Evolutionary conservation across 345 rosid genomes (phyloP).

Genomic region (Heritiera fomes): DNA sequence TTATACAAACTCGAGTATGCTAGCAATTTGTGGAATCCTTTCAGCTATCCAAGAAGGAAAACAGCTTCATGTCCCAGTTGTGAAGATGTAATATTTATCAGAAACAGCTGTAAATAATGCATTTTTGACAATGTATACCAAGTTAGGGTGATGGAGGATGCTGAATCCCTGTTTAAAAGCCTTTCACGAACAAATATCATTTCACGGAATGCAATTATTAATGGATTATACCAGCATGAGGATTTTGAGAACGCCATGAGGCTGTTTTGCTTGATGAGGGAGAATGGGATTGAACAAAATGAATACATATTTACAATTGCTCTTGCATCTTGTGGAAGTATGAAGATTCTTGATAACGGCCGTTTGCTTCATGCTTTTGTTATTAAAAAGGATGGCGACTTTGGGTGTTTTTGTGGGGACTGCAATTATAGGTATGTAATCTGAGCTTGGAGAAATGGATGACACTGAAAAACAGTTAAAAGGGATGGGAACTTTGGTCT

Average conservation of each 20-base stretch:
- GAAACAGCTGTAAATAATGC: constrained; percentile 29
- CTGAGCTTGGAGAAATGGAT: too few relatives aligned
- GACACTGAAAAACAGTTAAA: constrained; percentile 1
- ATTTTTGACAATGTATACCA: constrained; percentile 31
- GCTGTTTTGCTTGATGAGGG: constrained; percentile 26
- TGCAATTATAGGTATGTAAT: neutral
- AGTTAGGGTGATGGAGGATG: constrained; percentile 29
- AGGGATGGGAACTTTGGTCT: constrained; percentile 21
- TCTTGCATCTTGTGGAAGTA: constrained; percentile 28
- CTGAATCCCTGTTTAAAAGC: constrained; percentile 25
- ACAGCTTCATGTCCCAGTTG: constrained; percentile 29
- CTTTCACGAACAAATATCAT: constrained; percentile 24
- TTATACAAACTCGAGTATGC: constrained; percentile 17
- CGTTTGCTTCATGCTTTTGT: constrained; percentile 27
- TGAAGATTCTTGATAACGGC: constrained; percentile 18
- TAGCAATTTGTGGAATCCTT: constrained; percentile 23
- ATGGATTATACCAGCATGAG: constrained; percentile 26
- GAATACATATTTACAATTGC: constrained; percentile 24
- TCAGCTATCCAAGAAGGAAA: constrained; percentile 27
- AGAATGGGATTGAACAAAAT: constrained; percentile 28
- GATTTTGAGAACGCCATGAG: constrained; percentile 25
- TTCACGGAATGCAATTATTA: constrained; percentile 28
- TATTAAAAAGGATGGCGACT: constrained; percentile 26
- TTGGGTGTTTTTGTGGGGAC: constrained; percentile 27
- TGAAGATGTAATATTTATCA: constrained; percentile 30